These are phyloP conservation scores for Diaporthe citri DNA, from an alignment of 2,329 filamentous ascomycete genomes.

Conservation along the genomic window DNA sequence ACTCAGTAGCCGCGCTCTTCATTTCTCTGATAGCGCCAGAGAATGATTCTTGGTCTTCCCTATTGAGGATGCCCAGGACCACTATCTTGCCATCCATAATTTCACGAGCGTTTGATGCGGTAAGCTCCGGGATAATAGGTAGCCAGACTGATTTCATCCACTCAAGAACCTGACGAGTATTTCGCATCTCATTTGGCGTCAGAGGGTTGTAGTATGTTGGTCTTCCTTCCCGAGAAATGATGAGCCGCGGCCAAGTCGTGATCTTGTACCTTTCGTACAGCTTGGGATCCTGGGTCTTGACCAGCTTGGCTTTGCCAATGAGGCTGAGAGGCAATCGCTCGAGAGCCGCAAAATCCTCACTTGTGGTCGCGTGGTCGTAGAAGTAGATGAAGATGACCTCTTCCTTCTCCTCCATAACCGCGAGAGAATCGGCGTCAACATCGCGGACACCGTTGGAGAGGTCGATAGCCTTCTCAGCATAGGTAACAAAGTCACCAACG, in stretches of 20 bases:
- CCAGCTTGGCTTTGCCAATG: conserved; percentile 90
- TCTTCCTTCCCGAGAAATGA: conserved; percentile 90
- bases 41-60: conserved; percentile 84
- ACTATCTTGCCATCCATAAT: conserved; percentile 96
- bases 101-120: conserved; percentile 89
- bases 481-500: conserved; percentile 88
- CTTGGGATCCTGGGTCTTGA: conserved; percentile 82
- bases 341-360: conserved; percentile 90
- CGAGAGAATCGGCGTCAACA: conserved; percentile 81
- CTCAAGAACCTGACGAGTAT: conserved; percentile 80
- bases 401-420: conserved; percentile 88
- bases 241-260: conserved; percentile 92
- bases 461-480: conserved; percentile 87
- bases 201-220: conserved; percentile 91
- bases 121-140: conserved; percentile 94
- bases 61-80: conserved; percentile 89
- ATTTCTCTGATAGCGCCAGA: conserved; percentile 84
- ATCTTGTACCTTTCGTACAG: conserved; percentile 91
- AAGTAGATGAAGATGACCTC: conserved; percentile 98
- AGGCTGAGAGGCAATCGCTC: conserved; percentile 88
- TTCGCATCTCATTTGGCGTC: conserved; percentile 91
- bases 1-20: conserved; percentile 95
- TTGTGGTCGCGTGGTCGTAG: conserved; percentile 94
- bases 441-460: conserved; percentile 82
- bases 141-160: conserved; percentile 99